These are phyloP conservation scores for Fusarium sulawesiense DNA, from an alignment of 2,329 filamentous ascomycete genomes.

Conservation along the genomic window DNA sequence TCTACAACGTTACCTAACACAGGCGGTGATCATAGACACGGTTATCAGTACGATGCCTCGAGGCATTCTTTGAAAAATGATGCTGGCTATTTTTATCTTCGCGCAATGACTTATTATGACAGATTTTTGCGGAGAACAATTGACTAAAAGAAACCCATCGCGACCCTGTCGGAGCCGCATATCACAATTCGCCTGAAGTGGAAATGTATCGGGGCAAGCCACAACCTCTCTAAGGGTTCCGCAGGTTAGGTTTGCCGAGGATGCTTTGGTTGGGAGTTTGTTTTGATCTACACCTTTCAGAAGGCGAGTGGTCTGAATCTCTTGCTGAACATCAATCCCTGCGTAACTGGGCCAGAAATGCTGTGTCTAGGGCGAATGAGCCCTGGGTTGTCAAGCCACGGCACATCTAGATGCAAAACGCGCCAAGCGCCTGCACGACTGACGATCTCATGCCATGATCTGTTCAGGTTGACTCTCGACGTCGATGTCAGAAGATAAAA, in stretches of 20 bases:
- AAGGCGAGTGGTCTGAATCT: conserved; percentile 4
- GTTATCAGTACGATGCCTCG: background rate
- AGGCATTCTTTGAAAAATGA: background rate
- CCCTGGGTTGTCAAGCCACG: background rate
- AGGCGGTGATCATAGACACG: background rate
- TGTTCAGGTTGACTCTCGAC: background rate
- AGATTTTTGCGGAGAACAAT: conserved; percentile 10
- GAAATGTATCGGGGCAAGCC: conserved; percentile 22
- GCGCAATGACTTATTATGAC: background rate
- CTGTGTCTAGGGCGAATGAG: background rate
- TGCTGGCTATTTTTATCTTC: background rate
- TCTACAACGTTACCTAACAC: background rate
- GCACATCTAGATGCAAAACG: background rate
- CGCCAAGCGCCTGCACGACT: background rate
- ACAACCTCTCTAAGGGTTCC: conserved; percentile 38
- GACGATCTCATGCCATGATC: background rate
- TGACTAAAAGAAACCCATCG: conserved; percentile 19
- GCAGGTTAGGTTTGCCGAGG: conserved; percentile 5
- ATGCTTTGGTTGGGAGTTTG: background rate
- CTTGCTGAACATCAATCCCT: background rate
- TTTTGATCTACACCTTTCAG: conserved; percentile 4
- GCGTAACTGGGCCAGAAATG: background rate
- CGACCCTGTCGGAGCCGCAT: conserved; percentile 32
- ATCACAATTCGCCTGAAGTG: conserved; percentile 30
- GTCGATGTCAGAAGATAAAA: background rate